phyloP scores from a whole-genome alignment of 2,329 filamentous ascomycete genomes.

The Fusarium ambrosium region DNA sequence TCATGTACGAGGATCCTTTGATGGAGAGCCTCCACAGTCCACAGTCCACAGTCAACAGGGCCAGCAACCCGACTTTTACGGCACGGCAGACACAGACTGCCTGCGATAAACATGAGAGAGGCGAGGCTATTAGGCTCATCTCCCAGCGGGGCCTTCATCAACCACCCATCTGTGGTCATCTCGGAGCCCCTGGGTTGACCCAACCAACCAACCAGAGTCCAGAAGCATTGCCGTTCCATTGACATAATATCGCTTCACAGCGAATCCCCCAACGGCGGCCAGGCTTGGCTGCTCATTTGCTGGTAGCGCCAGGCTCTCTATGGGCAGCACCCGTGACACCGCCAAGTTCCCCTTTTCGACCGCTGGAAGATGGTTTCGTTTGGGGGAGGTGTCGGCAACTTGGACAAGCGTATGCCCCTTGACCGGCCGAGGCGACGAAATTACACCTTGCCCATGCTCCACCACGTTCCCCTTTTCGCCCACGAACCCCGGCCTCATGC shows the following conservation, averaged over 20 bases:
- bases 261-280: conserved; percentile 16
- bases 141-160: conserved; percentile 30
- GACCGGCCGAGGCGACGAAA: conserved; percentile 42
- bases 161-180: conserved; percentile 24
- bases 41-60: not conserved
- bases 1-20: conserved; percentile 20
- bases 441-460: conserved; percentile 45
- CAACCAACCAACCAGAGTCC: conserved; percentile 36
- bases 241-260: conserved; percentile 44
- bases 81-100: not conserved
- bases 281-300: conserved; percentile 35
- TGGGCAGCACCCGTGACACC: conserved; percentile 9
- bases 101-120: conserved; percentile 4
- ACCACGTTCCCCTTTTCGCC: conserved; percentile 46
- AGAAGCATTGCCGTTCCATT: conserved; percentile 23
- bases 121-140: conserved; percentile 39
- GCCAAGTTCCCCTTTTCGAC: not conserved
- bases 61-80: not conserved
- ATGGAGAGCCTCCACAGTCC: not conserved
- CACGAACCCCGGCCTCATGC: conserved; percentile 20
- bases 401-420: conserved; percentile 25
- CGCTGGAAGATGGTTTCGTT: conserved; percentile 18
- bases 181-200: conserved; percentile 18
- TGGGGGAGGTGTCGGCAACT: conserved; percentile 22
- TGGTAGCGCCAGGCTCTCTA: conserved; percentile 13